These are phyloP conservation scores for Quercus glauca DNA, from an alignment of 306 rosid genomes.

Conservation along the genomic window DNA sequence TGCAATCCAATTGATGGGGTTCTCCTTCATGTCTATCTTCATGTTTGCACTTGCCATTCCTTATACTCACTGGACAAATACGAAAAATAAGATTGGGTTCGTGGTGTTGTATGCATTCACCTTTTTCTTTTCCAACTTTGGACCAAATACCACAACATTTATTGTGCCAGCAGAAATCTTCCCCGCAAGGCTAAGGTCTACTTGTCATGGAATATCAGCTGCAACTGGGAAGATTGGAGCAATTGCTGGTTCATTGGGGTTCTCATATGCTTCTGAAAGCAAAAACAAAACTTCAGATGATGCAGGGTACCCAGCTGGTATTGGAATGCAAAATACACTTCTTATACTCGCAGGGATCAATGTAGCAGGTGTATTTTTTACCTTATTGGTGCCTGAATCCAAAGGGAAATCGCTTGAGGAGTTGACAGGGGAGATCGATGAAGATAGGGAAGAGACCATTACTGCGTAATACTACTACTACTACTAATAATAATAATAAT, in stretches of 20 bases:
- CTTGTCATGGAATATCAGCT: slow-evolving; percentile 28
- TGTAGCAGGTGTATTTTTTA: background rate
- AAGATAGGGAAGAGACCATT: background rate
- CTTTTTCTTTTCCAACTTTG: slow-evolving; percentile 25
- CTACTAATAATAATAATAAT: background rate
- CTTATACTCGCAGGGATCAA: slow-evolving; percentile 1
- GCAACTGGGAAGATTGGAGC: slow-evolving; percentile 21
- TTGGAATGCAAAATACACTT: slow-evolving; percentile 16
- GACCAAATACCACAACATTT: slow-evolving; percentile 21
- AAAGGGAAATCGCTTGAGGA: slow-evolving; percentile 25
- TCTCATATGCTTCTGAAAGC: slow-evolving; percentile 14
- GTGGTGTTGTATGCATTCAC: slow-evolving; percentile 2
- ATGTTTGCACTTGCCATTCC: slow-evolving; percentile 27
- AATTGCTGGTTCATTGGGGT: slow-evolving; percentile 19
- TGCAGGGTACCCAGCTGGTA: slow-evolving; percentile 18
- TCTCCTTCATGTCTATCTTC: slow-evolving; percentile 22
- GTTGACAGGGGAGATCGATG: slow-evolving; percentile 5
- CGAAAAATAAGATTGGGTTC: background rate
- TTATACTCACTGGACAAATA: slow-evolving; percentile 11
- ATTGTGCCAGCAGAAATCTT: slow-evolving; percentile 22
- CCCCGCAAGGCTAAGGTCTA: slow-evolving; percentile 22
- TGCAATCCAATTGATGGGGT: slow-evolving; percentile 20
- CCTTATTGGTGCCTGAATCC: slow-evolving; percentile 20
- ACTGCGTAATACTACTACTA: background rate
- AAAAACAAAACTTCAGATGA: background rate